These are phyloP conservation scores for Endotrypanum monterogeii DNA, from an alignment of 208 protist species.

Conservation along the genomic window DNA sequence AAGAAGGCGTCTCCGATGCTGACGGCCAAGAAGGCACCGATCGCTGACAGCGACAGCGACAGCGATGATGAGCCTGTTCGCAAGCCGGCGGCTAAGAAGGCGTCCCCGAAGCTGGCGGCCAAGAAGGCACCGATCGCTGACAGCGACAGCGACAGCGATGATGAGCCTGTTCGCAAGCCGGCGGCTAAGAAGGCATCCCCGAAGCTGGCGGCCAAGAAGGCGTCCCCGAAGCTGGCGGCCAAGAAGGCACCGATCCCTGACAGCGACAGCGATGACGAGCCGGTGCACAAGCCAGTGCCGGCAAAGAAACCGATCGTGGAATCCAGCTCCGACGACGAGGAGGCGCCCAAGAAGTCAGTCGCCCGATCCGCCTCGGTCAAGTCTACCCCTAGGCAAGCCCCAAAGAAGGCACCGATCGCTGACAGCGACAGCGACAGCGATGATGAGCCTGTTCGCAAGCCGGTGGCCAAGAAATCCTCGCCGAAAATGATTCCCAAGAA, in stretches of 20 bases:
- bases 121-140: constrained; percentile 32
- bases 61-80: constrained; percentile 57
- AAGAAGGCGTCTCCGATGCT: constrained; percentile 40
- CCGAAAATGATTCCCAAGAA: constrained; percentile 35
- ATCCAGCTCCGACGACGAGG: constrained; percentile 44
- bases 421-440: constrained; percentile 49
- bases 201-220: constrained; percentile 47
- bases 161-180: constrained; percentile 53
- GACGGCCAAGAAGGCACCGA: constrained; percentile 36
- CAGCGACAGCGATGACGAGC: constrained; percentile 42
- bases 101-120: constrained; percentile 36
- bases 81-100: constrained; percentile 50
- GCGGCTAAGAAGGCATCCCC: constrained; percentile 50
- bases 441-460: constrained; percentile 58
- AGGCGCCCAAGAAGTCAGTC: constrained; percentile 55
- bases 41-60: constrained; percentile 31
- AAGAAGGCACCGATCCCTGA: constrained; percentile 26
- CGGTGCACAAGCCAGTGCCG: constrained; percentile 51
- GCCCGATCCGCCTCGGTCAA: constrained; percentile 31
- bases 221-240: constrained; percentile 47
- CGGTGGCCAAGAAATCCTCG: constrained; percentile 34
- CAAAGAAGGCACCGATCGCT: constrained; percentile 41
- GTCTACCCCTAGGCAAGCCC: constrained; percentile 41
- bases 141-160: constrained; percentile 39
- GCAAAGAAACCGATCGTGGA: constrained; percentile 40